Percentiles rank a stretch among this genome's conserved stretches.
Conservation (phyloP, 2,329 filamentous ascomycete genomes). For the Leptographium procerum region DNA sequence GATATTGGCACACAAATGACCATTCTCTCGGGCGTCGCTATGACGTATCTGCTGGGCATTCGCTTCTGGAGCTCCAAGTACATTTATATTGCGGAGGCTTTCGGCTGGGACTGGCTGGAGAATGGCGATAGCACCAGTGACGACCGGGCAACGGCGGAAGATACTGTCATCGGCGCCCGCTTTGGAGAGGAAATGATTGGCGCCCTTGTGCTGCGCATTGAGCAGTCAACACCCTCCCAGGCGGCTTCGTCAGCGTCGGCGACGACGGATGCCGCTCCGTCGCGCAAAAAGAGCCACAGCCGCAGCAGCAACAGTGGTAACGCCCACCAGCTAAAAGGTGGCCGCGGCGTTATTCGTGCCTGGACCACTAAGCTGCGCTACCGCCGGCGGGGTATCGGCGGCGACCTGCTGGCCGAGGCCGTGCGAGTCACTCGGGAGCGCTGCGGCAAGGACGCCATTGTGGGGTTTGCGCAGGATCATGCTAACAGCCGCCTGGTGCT, state of each 20-base stretch:
- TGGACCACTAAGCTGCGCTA: conserved; percentile 69
- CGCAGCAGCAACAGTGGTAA: conserved; percentile 21
- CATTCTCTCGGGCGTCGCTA: conserved; percentile 48
- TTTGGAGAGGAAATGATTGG: conserved; percentile 61
- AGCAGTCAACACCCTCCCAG: conserved; percentile 21
- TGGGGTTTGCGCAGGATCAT: conserved; percentile 67
- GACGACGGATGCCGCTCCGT: not conserved
- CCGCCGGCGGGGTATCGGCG: conserved; percentile 60
- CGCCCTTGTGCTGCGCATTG: conserved; percentile 56
- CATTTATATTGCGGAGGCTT: conserved; percentile 46
- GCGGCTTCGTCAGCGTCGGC: conserved; percentile 3
- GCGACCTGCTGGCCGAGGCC: conserved; percentile 60
- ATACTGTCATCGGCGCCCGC: conserved; percentile 53
- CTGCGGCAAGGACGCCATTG: conserved; percentile 54
- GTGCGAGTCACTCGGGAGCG: conserved; percentile 55
- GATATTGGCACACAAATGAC: conserved; percentile 46
- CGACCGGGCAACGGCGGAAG: conserved; percentile 24
- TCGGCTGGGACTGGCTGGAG: conserved; percentile 51
- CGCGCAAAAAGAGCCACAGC: not conserved
- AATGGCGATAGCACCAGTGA: conserved; percentile 7
- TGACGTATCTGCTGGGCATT: conserved; percentile 51
- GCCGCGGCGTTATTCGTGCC: conserved; percentile 61
- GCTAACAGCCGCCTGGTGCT: conserved; percentile 59
- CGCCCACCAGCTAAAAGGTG: conserved; percentile 36
- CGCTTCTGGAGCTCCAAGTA: conserved; percentile 52